Evolutionary conservation across 176 grass and related monocot species (phyloP), one percentile per base, ranked within the genome.

Genomic region (Carex kokanica): DNA sequence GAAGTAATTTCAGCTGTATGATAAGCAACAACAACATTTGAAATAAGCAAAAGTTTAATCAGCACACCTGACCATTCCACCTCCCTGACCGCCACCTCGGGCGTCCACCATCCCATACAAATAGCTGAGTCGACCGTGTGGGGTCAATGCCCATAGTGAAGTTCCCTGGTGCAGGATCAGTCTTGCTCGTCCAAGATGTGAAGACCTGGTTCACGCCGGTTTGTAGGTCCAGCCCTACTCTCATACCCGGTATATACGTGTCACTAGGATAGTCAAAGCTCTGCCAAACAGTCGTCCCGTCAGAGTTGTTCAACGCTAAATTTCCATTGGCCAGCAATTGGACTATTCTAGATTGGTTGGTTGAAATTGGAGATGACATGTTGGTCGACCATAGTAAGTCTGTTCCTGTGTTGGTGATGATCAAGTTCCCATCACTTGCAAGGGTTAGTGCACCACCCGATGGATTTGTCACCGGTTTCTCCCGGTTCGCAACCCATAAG

Each of bases 401-500:
- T 4, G 57, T 41, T 11, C 58, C 27, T 18, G 83, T 86, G 53
- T 97, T 85, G 61, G 89, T 89, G 23, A 98, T 69, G 16, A 73
- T 77, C 61, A 98, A 85, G 62, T 94, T 89, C 69, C 95, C 95
- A 8, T 32, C 8, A 59, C 8, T 4, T 2, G 70, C 79, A 56
- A 94, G 27, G 7, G 82, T 64, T 63, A 94, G 62, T 53, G 82
- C 84, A 1, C 88, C 84, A 0, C 88, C 88, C 0, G 82, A 31
- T 6, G 81, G 15, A 0, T 45, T 64, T 13, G 83, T 49, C 58
- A 91, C 87, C 2, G 90, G 79, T 34, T 56, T 27, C 9, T 43
- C 89, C 68, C 95, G 88, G 87, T 98, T 98, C 63, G 90, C 95
- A 1, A 94, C 90, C 95, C 95, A 98, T 13, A 90, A 84, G 11